Base-by-base conservation (phyloP, 2,329 filamentous ascomycete genomes). In the Amylocarpus encephaloides region DNA sequence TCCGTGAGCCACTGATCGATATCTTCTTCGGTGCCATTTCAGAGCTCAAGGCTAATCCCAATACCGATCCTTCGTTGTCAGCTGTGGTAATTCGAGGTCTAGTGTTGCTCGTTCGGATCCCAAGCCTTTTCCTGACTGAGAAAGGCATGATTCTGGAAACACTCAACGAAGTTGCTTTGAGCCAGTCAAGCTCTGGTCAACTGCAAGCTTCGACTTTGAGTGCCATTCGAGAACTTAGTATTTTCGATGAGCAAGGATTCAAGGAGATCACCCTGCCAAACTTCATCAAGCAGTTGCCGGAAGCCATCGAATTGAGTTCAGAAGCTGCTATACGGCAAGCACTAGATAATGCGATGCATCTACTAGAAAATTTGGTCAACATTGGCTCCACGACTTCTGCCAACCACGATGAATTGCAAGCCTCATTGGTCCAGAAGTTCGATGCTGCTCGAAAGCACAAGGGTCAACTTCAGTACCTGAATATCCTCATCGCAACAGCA, bases 1-100 rank as follows among this genome's bases (percentile, higher is more conserved):
- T 53, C 44, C 49, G 46, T 38, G 44, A 53, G 38, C 36, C 45
- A 15, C 45, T 62, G n/a, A 46, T 56, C 7, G 58, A 60, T 19
- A 18, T 60, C 1, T 64, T 60, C 22, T 59, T 60, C 46, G 59
- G 54, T 11, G 52, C 56, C 7, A 58, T 59, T 22, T 33, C 47
- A 15, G 34, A 49, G 47, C 44, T 47, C 13, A 48, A 52, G 35
- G 29, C 29, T 6, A 40, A 38, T 34, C 18, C 48, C 26, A 42
- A 35, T 12, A 46, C 53, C 15, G 58, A 64, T 35, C 40, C 52
- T 7, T 38, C 56, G 2, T 57, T 53, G 34, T 52, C 52, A 30
- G 50, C 58, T 11, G 46, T 55, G 7, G 56, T 62, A 2, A 55
- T 63, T 18, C 51, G 62, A 38, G 63, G 64, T 5, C 47, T 66